A percentile compares a stretch with the other conserved stretches of the same genome.
Conservation (phyloP, 805 yeast genomes). For the Cephaloascus fragrans region DNA sequence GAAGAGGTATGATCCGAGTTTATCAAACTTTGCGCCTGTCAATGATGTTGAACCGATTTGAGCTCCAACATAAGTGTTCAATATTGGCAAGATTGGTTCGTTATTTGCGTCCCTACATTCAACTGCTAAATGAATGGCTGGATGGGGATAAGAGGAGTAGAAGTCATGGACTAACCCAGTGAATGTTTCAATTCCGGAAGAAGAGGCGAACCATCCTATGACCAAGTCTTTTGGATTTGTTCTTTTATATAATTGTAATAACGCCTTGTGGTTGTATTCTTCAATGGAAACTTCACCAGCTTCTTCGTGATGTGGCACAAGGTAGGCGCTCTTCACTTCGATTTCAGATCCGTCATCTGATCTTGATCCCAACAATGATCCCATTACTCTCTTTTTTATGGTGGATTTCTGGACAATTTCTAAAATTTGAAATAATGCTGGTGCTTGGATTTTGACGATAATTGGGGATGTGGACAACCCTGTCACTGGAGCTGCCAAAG, state of each 20-base stretch:
- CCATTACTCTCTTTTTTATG: conserved; percentile 53
- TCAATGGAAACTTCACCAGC: conserved; percentile 68
- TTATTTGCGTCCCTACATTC: conserved; percentile 22
- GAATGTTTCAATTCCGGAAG: conserved; percentile 52
- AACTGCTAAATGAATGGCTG: conserved; percentile 72
- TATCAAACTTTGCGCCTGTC: conserved; percentile 27
- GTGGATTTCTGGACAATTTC: conserved; percentile 53
- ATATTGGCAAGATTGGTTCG: conserved; percentile 41
- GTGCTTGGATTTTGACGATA: conserved; percentile 48
- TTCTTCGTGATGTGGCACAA: conserved; percentile 68
- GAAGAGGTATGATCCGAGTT: conserved; percentile 48
- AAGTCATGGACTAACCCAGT: conserved; percentile 76
- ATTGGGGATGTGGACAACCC: conserved; percentile 38
- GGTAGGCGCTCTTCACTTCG: conserved; percentile 65
- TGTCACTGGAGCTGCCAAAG: conserved; percentile 34
- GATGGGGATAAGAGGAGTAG: conserved; percentile 62
- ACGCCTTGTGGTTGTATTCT: conserved; percentile 62
- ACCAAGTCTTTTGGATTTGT: conserved; percentile 72
- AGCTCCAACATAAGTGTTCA: conserved; percentile 68
- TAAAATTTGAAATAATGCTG: conserved; percentile 68
- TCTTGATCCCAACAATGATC: conserved; percentile 72
- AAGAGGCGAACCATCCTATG: conserved; percentile 78
- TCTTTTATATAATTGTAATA: conserved; percentile 63
- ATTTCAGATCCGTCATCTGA: conserved; percentile 76
- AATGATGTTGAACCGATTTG: conserved; percentile 50